Evolutionary conservation across 73 alveolate species (phyloP), one percentile per base, ranked within the genome.

Genomic region (Breviolum minutum): DNA sequence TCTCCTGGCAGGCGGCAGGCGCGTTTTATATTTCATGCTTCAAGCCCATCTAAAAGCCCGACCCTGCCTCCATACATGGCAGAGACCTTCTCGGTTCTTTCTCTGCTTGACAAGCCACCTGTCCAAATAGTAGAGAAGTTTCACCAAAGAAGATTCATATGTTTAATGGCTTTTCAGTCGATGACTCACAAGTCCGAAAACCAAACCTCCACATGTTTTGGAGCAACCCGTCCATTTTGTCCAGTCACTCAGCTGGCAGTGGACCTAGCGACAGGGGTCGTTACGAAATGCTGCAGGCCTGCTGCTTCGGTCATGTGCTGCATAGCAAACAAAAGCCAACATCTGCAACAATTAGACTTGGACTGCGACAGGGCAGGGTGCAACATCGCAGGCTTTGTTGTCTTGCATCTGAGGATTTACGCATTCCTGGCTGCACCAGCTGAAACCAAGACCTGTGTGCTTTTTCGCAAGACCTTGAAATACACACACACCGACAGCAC

Each of bases 161-260:
- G 54, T 40, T 40, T 40, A 3, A 40, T 40, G 54, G 54, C 54
- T 20, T 12, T 12, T 20, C 80, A 71, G 63, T 27, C 30, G 86
- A 27, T n/a, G 63, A 77, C 26, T 26, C 81, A 4, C 26, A 71
- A 8, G 29, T 20, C 26, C 13, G 48, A 20, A n/a, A 17, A 22
- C 19, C 24, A 26, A 77, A 63, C 95, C 95, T 88, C 95, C 95
- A 19, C 86, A 88, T 54, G 85, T 30, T 85, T 68, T 69, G 69
- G 86, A 68, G 30, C 95, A 88, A 54, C 61, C 22, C 12, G 86
- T 88, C 95, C 95, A 88, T 24, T 13, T 14, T 27, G 95, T 32
- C 95, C 95, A 88, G 68, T 88, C 95, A 26, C 85, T 14, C 70
- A 88, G 26, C 62, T 88, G 73, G 61, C 95, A 88, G 95, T 88